Conservation (phyloP, 2,329 filamentous ascomycete genomes). For the Aspergillus sclerotialis region DNA sequence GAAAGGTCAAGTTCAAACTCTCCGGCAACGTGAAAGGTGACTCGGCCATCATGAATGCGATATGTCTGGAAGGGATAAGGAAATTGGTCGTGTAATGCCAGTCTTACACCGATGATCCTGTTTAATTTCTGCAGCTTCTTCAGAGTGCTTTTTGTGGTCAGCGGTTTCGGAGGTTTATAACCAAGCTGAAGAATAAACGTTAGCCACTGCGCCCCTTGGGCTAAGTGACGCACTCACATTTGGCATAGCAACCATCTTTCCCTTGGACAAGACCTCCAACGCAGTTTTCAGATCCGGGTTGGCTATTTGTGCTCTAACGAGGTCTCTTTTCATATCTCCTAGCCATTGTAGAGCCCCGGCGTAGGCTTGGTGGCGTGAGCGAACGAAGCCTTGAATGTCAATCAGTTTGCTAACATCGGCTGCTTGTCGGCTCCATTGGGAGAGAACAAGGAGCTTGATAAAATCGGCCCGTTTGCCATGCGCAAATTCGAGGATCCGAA, state of each 20-base stretch:
- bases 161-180: constrained; percentile 66
- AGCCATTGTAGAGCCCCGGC: constrained; percentile 55
- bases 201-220: constrained; percentile 9
- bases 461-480: constrained; percentile 77
- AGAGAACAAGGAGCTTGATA: constrained; percentile 85
- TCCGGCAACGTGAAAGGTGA: constrained; percentile 72
- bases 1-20: constrained; percentile 94
- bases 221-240: constrained; percentile 50
- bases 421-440: constrained; percentile 79
- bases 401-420: constrained; percentile 79
- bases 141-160: constrained; percentile 66
- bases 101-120: constrained; percentile 69
- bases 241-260: constrained; percentile 70
- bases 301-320: constrained; percentile 67
- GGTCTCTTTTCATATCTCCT: constrained; percentile 64
- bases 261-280: constrained; percentile 73
- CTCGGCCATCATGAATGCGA: constrained; percentile 74
- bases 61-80: constrained; percentile 73
- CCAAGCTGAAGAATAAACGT: constrained; percentile 48
- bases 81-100: constrained; percentile 80
- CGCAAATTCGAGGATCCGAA: constrained; percentile 66
- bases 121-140: constrained; percentile 75
- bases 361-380: constrained; percentile 56
- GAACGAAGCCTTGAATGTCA: constrained; percentile 72
- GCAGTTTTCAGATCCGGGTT: constrained; percentile 90